Evolutionary conservation across 2,329 filamentous ascomycete species (phyloP), one percentile per base, ranked within the genome.

Genomic region (Monilinia fructigena): DNA sequence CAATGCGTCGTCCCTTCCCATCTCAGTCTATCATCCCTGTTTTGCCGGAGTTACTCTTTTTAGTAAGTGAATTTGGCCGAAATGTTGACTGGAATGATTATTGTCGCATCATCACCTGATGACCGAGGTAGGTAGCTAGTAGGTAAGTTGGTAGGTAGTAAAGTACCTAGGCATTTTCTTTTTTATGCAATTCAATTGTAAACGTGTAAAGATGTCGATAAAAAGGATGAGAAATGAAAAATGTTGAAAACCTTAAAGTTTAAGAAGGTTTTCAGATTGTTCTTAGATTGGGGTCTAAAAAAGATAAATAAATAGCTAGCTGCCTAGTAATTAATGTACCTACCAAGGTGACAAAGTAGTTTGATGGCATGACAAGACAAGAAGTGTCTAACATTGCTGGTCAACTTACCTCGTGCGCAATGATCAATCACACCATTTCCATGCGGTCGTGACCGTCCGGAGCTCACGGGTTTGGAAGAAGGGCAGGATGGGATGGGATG

Each of bases 11-110:
- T 26, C 31, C 58, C 55, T 45, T 60, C 63, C 63, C 54, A 23
- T n/a, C 45, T 35, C 63, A 65, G 48, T 47, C 63, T 60, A 35
- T 53, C n/a, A 65, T 53, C 63, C 63, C 28, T 60, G 55, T 18
- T 28, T 28, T 28, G 31, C 35, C 31, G 63, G 54, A 61, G 58
- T 50, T 61, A 61, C 42, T 50, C 56, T 48, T 47, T 47, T 60
- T 50, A 61, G 45, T 38, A 60, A 61, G 31, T 50, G 31, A 50
- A 31, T 61, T 61, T 26, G 28, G 58, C 58, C 58, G 58, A 60
- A 50, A 18, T 35, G 14, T 48, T 48, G 56, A 60, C 56, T 48
- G 42, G 56, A 18, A 18, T 59, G 55, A 45, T 28, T 58, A 1
- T 35, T 3, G 28, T 35, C 31, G 5, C 31, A 35, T 35, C 6